Evolutionary conservation across 192 early-diverging fungal genomes (phyloP), one percentile per base, ranked within the genome.

Genomic region (Backusella tarrabulga): DNA sequence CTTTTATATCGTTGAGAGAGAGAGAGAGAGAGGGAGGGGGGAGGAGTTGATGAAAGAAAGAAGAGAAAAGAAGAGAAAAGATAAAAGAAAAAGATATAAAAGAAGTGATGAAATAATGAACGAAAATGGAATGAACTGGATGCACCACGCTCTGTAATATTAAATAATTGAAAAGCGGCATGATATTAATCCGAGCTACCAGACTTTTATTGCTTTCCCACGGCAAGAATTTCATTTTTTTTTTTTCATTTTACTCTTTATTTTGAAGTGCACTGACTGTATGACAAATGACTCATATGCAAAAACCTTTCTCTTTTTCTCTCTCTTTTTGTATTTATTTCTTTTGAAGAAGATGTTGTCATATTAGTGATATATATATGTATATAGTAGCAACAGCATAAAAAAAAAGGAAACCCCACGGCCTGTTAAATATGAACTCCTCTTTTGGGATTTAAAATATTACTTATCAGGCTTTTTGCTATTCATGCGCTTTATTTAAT

Each of bases 61-160:
- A 50, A 60, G 19, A 17, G 54, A 36, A 66, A 67, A 77, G 70
- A 72, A 63, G 12, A 34, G 17, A 71, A 21, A 68, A 77, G 21
- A 66, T 21, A 50, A 19, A 67, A 67, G 23, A 71, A 68, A 76
- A 76, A 68, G 42, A 32, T 36, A 52, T 26, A 26, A 60, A 60
- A 23, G 54, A 60, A 60, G 21, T 12, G 56, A 26, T 63, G 56
- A 63, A 63, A 63, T 63, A 63, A 63, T 63, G 4, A 63, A 63
- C 54, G 54, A 60, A 60, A 60, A 60, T 60, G 4, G 54, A 60
- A 60, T 63, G 56, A 29, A 29, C 56, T 63, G 56, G 56, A 23
- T 29, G 46, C 56, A 63, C 56, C 12, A n/a, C 56, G 11, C 26
- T 21, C 21, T 63, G n/a, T 29, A 63, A 14, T 26, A 12, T 63